Evolutionary conservation across 108 stramenopile species (phyloP), one percentile per base, ranked within the genome.

Genomic region (Skeletonema potamos): DNA sequence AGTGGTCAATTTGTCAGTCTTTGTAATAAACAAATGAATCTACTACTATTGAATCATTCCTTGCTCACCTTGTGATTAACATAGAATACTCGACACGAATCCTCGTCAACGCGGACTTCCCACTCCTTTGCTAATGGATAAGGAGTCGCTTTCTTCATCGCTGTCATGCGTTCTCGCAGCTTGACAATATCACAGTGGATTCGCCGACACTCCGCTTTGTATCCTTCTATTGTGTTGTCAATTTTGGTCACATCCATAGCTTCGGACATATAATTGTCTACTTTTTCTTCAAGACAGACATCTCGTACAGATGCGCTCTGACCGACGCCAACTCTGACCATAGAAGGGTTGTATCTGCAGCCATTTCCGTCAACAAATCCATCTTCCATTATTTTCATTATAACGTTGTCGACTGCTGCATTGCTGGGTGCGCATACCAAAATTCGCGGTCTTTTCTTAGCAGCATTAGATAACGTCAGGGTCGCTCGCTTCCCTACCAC

Each of bases 391-490:
- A 99, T 92, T 62, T 97, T 96, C 20, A 92, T 58, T 18, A 99
- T 88, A 20, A 99, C 84, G 67, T 98, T 97, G 82, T 99, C 99
- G 11, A 99, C 97, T 2, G 98, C 99, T 7, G 93, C 95, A 81
- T 99, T 99, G 46, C 92, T 93, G 0, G 98, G 99, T 6, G 99
- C 98, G 64, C 91, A 92, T 9, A 99, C 96, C 27, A 99, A 83
- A 13, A 94, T 79, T 33, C 93, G 66, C 24, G 93, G 93, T 64
- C 89, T 88, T 28, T 84, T 77, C 61, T 84, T 84, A 1, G 79
- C 66, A 8, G 95, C 95, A 55, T 69, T 39, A 26, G 76, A 51
- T 33, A 72, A 64, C 12, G 73, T 71, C 1, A 62, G 54, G 56
- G 68, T 30, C 11, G 80, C 80, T 15, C 73, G 73, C 62, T 81